Conservation (phyloP, 1,284 basidiomycete genomes). For the Rugiboletus extremiorientalis region DNA sequence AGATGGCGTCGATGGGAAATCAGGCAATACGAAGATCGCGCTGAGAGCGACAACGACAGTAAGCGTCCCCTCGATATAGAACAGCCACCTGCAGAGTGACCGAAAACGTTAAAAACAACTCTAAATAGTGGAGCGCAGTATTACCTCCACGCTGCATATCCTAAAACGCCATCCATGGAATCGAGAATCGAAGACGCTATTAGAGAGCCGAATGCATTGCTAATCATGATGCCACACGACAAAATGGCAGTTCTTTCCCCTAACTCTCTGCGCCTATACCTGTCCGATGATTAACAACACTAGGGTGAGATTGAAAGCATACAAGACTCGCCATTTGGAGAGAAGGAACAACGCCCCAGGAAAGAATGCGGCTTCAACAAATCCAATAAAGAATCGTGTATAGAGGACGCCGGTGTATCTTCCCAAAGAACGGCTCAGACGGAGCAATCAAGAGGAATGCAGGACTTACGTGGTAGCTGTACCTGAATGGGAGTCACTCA, state of each 20-base stretch:
- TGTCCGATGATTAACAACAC: constrained; percentile 6
- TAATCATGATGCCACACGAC: constrained; percentile 71
- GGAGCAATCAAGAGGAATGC: constrained; percentile 5
- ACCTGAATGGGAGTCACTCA: constrained; percentile 8
- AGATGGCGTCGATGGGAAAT: constrained; percentile 63
- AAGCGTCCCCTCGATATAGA: constrained; percentile 70
- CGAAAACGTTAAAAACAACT: neutral
- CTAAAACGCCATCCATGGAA: constrained; percentile 70
- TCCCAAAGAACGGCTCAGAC: constrained; percentile 2
- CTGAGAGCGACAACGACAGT: constrained; percentile 63
- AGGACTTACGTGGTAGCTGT: constrained; percentile 21
- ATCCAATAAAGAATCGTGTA: constrained; percentile 73
- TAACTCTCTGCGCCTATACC: constrained; percentile 65
- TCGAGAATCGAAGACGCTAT: constrained; percentile 74
- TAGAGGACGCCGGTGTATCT: constrained; percentile 69
- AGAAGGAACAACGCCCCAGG: constrained; percentile 57
- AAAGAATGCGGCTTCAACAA: constrained; percentile 71
- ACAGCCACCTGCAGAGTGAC: constrained; percentile 48
- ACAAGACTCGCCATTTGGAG: constrained; percentile 49
- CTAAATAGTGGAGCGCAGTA: neutral
- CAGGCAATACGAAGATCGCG: constrained; percentile 73
- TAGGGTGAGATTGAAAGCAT: neutral
- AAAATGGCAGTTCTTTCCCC: constrained; percentile 74
- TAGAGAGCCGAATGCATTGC: constrained; percentile 81
- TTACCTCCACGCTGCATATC: constrained; percentile 73